Base-by-base conservation (phyloP, 2,329 filamentous ascomycete genomes). In the Raffaelea arxii region DNA sequence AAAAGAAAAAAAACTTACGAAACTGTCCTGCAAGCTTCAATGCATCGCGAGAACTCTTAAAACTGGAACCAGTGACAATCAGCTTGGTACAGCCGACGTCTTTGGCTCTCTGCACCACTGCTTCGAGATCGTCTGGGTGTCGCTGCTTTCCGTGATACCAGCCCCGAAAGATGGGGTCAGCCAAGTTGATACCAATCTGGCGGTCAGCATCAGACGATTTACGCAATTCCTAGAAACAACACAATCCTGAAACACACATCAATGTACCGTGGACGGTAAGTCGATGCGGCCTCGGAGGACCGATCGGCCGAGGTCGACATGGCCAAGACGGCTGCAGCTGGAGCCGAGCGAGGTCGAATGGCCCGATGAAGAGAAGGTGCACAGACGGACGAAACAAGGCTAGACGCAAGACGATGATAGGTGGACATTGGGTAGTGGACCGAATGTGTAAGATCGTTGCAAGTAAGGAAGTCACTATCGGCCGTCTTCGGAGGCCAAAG, bases 161-260 rank as follows among this genome's bases (percentile, higher is more conserved):
- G 43, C 92, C 92, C 41, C 79, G 77, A 64, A 91, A 98, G 49
- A 96, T 87, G 44, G 86, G 86, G 59, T 98, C 92, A 45, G 90
- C 86, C 46, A 98, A 77, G 64, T 98, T 98, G 72, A 98, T 96
- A 48, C 91, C 92, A 59, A 98, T 83, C 79, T 83, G 61, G 52
- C 57, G 47, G 36, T 30, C 27, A 30, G 27, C 9, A 9, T 16
- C 9, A 30, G 27, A 30, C 27, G 27, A 30, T 9, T 9, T 16
- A 30, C 9, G 16, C 27, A 30, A n/a, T 30, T 16, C 9, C 27
- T 16, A 30, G 27, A 16, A 9, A 30, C 27, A 30, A 30, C 27
- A 30, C 27, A 30, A 39, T 14, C 11, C 19, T 18, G 2, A 6
- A 4, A 44, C 72, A 58, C 67, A 82, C 78, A 74, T 82, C 78